Base-by-base conservation (phyloP, 2,329 filamentous ascomycete species). In the Macroventuria anomochaeta region DNA sequence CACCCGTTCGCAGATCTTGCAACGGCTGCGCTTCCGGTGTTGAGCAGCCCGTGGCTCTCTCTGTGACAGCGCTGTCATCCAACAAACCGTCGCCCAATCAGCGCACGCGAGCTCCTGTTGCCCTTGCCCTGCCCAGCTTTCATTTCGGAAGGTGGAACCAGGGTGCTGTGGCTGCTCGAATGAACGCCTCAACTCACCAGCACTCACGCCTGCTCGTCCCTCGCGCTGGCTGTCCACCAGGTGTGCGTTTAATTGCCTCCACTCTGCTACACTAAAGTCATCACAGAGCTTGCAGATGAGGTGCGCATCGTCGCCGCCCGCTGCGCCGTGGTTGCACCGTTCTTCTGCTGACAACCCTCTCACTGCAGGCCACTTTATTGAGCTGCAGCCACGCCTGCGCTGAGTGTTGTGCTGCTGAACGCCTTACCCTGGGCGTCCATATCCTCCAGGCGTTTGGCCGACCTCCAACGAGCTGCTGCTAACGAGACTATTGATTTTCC, bases 81-180 rank as follows among this genome's bases (percentile, higher is more conserved):
- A 49, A 37, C 52, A 23, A 32, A 20, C 36, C n/a, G 7, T 18
- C 25, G 31, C 15, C 46, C 52, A 50, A 41, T 50, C 46, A 50
- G 46, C 52, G 28, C 41, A 23, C 46, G 21, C 26, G 21, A 34
- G 37, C 37, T n/a, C 23, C 39, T 12, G 29, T 26, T 36, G 41
- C 40, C 46, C 46, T 46, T 50, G 46, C 41, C 20, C 26, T 38
- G 42, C 43, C 50, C 32, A 43, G 50, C 42, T 28, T 47, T 55
- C 52, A 54, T 50, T 50, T 50, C 46, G 46, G 52, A 42, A 55
- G 46, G 52, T 55, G 52, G 52, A 50, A 40, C 52, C 46, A 54
- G 39, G 29, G 37, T 42, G 43, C 37, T 47, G 39, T 50, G 46
- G 46, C 46, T 50, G 44, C 46, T 48, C 41, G 41, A 50, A 43